A percentile compares a stretch with the other conserved stretches of the same genome.
Evolutionary conservation across 108 stramenopile species (phyloP).

Genomic region (Nannochloropsis granulata): DNA sequence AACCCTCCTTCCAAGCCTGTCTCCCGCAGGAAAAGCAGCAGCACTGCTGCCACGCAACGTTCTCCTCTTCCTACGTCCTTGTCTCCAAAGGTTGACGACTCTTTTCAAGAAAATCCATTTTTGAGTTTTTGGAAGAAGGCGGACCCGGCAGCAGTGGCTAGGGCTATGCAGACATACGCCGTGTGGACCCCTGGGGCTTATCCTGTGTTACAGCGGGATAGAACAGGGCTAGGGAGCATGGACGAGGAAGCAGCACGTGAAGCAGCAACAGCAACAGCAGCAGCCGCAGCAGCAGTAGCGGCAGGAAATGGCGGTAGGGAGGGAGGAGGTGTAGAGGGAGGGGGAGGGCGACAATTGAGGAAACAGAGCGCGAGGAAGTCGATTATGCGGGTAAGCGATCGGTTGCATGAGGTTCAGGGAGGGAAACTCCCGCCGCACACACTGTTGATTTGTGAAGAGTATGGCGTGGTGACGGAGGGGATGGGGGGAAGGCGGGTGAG

Average conservation of each 20-base stretch:
- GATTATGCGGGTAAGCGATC: not conserved
- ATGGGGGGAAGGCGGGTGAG: not conserved
- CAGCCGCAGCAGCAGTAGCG: not conserved
- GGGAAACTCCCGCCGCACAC: not conserved
- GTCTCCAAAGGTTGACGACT: not conserved
- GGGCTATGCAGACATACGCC: not conserved
- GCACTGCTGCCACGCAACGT: too few relatives aligned
- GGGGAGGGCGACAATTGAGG: not conserved
- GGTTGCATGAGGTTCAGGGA: not conserved
- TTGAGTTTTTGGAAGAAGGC: not conserved
- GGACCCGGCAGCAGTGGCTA: not conserved
- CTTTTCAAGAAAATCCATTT: not conserved
- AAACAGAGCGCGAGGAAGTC: not conserved
- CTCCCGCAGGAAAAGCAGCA: too few relatives aligned
- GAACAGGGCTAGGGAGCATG: not conserved
- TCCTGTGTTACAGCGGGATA: not conserved
- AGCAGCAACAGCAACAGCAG: not conserved
- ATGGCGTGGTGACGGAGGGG: not conserved
- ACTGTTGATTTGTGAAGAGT: not conserved
- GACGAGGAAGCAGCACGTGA: not conserved
- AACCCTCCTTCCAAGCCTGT: too few relatives aligned
- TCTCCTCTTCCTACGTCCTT: too few relatives aligned
- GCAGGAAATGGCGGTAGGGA: not conserved
- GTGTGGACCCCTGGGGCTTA: not conserved
- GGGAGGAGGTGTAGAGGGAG: not conserved